These are phyloP conservation scores for Didymella sp. DNA, from an alignment of 2,329 filamentous ascomycete species.

Conservation along the genomic window DNA sequence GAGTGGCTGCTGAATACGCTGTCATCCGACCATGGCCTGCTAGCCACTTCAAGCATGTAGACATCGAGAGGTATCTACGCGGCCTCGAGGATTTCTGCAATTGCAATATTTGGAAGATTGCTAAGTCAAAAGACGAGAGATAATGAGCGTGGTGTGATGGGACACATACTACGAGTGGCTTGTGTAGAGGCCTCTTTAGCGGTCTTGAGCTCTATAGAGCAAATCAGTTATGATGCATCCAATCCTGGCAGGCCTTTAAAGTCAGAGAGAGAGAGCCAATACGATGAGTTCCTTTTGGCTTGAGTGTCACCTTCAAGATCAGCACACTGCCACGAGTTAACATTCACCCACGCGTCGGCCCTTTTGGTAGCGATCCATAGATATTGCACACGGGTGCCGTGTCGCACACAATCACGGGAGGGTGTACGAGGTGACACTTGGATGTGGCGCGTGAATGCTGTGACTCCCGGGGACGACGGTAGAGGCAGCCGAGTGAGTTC, in stretches of 20 bases:
- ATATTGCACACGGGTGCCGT: background rate
- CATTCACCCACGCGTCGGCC: background rate
- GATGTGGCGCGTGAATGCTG: constrained; percentile 11
- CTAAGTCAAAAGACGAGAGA: no score
- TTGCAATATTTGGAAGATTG: no score
- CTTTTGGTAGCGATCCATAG: constrained; percentile 2
- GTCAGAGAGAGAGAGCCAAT: background rate
- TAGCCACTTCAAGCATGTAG: no score
- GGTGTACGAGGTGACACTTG: constrained; percentile 8
- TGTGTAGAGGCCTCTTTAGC: no score
- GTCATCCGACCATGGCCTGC: no score
- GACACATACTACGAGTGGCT: no score
- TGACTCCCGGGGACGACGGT: constrained; percentile 9
- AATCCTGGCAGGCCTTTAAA: background rate
- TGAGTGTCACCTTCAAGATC: background rate
- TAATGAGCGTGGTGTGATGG: no score
- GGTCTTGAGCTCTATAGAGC: no score
- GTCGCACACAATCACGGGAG: constrained; percentile 11
- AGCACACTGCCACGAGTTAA: background rate
- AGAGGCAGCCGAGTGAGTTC: constrained; percentile 10
- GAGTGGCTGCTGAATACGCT: no score
- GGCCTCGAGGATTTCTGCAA: no score
- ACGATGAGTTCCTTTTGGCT: background rate
- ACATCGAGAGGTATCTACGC: no score
- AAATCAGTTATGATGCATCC: background rate